Evolutionary conservation across 768 basidiomycete species (phyloP), one percentile per base, ranked within the genome.

Genomic region (Paxillus rubicundulus): DNA sequence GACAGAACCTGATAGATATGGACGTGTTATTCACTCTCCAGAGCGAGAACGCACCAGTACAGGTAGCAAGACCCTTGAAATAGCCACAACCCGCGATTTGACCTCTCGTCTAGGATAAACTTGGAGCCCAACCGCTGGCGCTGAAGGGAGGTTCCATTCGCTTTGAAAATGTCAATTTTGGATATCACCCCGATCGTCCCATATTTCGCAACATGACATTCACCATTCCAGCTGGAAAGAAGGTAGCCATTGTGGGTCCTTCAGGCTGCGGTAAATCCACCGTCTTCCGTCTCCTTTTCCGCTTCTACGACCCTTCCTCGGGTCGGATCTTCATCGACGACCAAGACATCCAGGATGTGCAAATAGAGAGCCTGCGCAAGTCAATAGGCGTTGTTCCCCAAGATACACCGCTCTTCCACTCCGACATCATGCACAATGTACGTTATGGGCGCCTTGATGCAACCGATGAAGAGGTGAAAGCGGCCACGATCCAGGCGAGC

Each of bases 201-300:
- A 98, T 99, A 65, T 98, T 99, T 78, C 80, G 79, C 33, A 71
- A 90, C 61, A 75, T 98, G 8, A 87, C 85, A 13, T 97, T 99
- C 74, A 85, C 85, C 5, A 85, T 98, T 36, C 97, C 97, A 0
- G 94, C 93, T 1, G 97, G 97, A 5, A 92, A 94, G 73, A 98
- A 98, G 62, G 87, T 96, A 2, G 97, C 96, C 17, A 89, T 99
- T 47, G 97, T 99, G 38, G 97, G 97, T 1, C 94, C 97, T 0
- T 94, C 91, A 0, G 97, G 97, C 10, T 97, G 93, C 63, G 97
- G 97, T 5, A 99, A 99, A 72, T 96, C 93, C 14, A 99, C 97
- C 4, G 84, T 99, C 47, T 89, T 98, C 74, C 84, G 96, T 9
- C 84, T 99, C 1, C 74, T 97, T 13, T 98, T 89, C 76, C 80